Evolutionary conservation across 2,329 filamentous ascomycete genomes (phyloP).

Genomic region (Pseudogymnoascus sp.): DNA sequence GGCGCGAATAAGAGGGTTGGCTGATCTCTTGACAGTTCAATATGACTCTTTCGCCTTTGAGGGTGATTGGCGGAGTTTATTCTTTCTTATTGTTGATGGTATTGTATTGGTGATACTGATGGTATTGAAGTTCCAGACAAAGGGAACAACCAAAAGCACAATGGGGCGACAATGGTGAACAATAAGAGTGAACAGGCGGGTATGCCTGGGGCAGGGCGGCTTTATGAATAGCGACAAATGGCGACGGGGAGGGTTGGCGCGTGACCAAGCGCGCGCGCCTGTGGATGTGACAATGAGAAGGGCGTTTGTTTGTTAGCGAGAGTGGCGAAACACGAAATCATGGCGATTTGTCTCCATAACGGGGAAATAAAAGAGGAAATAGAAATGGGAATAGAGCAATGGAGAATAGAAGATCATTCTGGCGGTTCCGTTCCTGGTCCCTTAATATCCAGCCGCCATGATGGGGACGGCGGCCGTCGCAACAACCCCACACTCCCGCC

Average conservation of each 20-base stretch:
- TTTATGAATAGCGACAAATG: conserved; percentile 1
- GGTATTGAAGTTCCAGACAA: background rate
- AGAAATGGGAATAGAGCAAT: background rate
- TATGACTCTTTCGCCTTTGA: background rate
- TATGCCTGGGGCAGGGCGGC: background rate
- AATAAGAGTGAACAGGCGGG: conserved; percentile 1
- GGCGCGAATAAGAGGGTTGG: background rate
- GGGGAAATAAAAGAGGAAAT: background rate
- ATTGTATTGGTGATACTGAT: background rate
- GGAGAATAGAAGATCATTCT: background rate
- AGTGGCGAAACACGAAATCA: background rate
- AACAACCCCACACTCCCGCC: background rate
- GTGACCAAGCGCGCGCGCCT: conserved; percentile 1
- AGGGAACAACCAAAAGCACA: background rate
- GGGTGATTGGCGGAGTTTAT: background rate
- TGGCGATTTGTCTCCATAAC: background rate
- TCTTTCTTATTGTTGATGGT: background rate
- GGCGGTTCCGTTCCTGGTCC: background rate
- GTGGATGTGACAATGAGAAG: background rate
- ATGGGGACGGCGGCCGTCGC: background rate
- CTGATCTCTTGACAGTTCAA: background rate
- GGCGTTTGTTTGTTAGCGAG: background rate
- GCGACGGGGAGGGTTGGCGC: background rate
- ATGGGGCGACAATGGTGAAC: background rate
- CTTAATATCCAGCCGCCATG: conserved; percentile 7